These are phyloP conservation scores for Laburnicola sp. DNA, from an alignment of 2,329 filamentous ascomycete genomes.

Conservation along the genomic window DNA sequence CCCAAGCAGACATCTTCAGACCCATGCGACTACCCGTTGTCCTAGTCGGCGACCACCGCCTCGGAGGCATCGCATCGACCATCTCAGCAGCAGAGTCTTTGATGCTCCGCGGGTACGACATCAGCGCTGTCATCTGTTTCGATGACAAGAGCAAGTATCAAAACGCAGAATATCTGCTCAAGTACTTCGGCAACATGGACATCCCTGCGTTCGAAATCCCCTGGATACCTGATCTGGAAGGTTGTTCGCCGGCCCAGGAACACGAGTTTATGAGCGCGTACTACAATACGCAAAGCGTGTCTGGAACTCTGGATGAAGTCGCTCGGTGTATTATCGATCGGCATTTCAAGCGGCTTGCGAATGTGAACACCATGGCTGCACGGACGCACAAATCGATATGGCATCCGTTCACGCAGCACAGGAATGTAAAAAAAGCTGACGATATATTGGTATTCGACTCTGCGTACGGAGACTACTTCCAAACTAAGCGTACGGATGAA, in stretches of 20 bases:
- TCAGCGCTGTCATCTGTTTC: constrained; percentile 72
- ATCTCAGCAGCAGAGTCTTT: constrained; percentile 81
- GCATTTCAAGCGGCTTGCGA: constrained; percentile 60
- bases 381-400: constrained; percentile 66
- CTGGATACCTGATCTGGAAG: constrained; percentile 58
- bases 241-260: constrained; percentile 49
- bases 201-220: constrained; percentile 62
- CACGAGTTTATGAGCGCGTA: constrained; percentile 63
- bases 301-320: constrained; percentile 49
- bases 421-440: constrained; percentile 59
- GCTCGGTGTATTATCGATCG: constrained; percentile 56
- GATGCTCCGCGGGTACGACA: constrained; percentile 74
- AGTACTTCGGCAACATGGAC: constrained; percentile 65
- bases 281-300: constrained; percentile 55
- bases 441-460: constrained; percentile 78
- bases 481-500: constrained; percentile 54
- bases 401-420: constrained; percentile 88
- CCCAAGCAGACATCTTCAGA: constrained; percentile 77
- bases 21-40: constrained; percentile 73
- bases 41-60: constrained; percentile 72
- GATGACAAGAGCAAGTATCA: constrained; percentile 63
- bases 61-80: constrained; percentile 79
- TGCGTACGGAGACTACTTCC: constrained; percentile 77
- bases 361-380: constrained; percentile 63
- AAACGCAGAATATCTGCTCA: constrained; percentile 67